phyloP scores from a whole-genome alignment of 495 filamentous ascomycete genomes.

The Aspergillus steynii region DNA sequence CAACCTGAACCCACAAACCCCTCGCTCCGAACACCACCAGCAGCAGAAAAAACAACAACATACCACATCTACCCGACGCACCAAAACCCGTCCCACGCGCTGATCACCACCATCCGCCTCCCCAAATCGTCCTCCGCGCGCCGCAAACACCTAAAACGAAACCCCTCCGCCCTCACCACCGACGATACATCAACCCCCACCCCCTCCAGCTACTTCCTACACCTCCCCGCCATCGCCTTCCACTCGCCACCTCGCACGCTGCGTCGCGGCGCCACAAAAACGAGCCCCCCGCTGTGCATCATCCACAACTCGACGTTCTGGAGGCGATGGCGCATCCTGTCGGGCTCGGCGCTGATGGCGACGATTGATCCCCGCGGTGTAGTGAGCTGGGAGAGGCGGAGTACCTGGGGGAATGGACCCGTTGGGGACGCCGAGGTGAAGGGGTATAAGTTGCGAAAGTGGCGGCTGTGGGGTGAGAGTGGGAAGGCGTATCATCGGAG shows the following conservation, averaged over 20 bases:
- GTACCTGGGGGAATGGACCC: no score
- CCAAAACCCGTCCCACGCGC: no score
- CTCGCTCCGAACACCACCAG: no score
- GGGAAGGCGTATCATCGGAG: slow-evolving; percentile 14
- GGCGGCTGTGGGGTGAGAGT: slow-evolving; percentile 19
- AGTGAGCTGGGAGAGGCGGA: slow-evolving; percentile 13
- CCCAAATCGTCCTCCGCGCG: no score
- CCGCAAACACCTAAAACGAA: no score
- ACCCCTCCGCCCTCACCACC: neutral
- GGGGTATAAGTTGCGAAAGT: slow-evolving; percentile 22
- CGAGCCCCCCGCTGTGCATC: slow-evolving; percentile 12
- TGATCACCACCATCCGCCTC: no score
- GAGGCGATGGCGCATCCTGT: slow-evolving; percentile 19
- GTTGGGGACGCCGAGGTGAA: neutral
- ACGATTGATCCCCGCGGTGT: slow-evolving; percentile 21
- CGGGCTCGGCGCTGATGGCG: slow-evolving; percentile 5
- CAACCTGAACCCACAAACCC: no score
- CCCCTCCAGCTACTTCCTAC: slow-evolving; percentile 14
- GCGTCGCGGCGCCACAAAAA: slow-evolving; percentile 11
- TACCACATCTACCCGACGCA: no score
- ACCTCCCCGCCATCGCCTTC: slow-evolving; percentile 15
- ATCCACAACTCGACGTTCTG: slow-evolving; percentile 14
- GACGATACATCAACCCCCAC: no score
- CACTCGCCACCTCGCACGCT: slow-evolving; percentile 17
- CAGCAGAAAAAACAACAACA: no score